Evolutionary conservation across 495 filamentous ascomycete species (phyloP).

Genomic region (Schizothecium vesticola): DNA sequence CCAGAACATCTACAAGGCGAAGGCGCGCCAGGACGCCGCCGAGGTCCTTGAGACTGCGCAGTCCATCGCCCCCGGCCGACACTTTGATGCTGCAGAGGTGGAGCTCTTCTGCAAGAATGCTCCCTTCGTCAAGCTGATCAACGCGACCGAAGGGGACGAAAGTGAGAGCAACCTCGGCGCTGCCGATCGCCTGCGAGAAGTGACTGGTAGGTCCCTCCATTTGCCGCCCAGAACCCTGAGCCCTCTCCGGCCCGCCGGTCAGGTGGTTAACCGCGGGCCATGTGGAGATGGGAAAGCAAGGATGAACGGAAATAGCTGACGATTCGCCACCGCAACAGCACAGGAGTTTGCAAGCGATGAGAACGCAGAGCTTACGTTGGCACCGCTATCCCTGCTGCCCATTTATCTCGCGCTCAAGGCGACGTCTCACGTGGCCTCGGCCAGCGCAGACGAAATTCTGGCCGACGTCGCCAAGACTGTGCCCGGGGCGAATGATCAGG

Average conservation of each 20-base stretch:
- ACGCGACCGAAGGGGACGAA: conserved; percentile 31
- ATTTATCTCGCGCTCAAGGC: conserved; percentile 72
- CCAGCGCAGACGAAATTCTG: conserved; percentile 42
- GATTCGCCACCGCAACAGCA: conserved; percentile 23
- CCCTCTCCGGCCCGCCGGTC: neutral
- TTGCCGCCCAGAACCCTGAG: neutral
- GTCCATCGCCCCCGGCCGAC: conserved; percentile 45
- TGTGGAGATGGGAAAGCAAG: neutral
- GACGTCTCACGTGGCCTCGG: conserved; percentile 29
- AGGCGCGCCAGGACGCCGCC: conserved; percentile 72
- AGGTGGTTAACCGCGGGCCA: neutral
- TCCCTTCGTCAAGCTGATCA: conserved; percentile 84
- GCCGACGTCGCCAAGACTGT: conserved; percentile 34
- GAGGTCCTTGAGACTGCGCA: conserved; percentile 72
- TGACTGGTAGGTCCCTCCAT: conserved; percentile 28
- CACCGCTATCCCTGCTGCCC: conserved; percentile 62
- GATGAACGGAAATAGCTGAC: conserved; percentile 5
- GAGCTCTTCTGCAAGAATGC: conserved; percentile 95
- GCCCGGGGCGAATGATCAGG: conserved; percentile 40
- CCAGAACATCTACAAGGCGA: conserved; percentile 90
- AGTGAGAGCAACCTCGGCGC: conserved; percentile 6
- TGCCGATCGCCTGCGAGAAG: conserved; percentile 25
- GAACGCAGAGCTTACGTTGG: conserved; percentile 35
- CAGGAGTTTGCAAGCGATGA: conserved; percentile 38
- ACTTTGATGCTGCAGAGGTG: conserved; percentile 69